Evolutionary conservation across 305 asterid genomes (phyloP), one percentile per base, ranked within the genome.

Genomic region (Fraxinus xanthoxyloides): DNA sequence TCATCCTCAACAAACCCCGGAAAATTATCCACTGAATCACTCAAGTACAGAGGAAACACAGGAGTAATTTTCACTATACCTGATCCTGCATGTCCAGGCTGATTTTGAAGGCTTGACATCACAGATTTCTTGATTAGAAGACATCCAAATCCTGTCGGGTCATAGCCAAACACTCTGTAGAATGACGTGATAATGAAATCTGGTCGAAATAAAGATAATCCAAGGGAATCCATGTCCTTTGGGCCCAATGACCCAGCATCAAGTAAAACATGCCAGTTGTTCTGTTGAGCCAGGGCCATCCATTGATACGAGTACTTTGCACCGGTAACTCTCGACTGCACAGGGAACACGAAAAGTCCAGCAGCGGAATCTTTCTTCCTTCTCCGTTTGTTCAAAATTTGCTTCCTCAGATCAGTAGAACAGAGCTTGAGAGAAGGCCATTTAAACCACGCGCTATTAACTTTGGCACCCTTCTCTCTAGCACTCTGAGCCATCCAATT

Each of bases 201-300:
- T 0, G 99, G 99, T 7, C 99, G 90, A 81, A 95, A 95, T 31
- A 95, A 84, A 80, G 99, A 95, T 84, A 95, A 80, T 1, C 99
- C 99, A 28, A 95, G 97, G 46, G 99, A 95, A 84, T 95, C 99
- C 99, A 95, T 95, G 86, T 95, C 99, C 74, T 95, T 95, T 0
- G 99, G 99, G 77, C 99, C 99, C 87, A 95, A 86, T 0, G 99
- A 90, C 15, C 99, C 99, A 46, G 99, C 99, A 86, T 94, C 99
- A 75, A 95, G 97, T 86, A 92, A 92, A 23, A 95, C 98, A 46
- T 95, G 98, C 99, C 99, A 95, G 76, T 94, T 95, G 83, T 95
- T 95, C 91, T 95, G 99, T 85, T 95, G 99, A 80, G 99, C 99
- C 86, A 95, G 78, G 30, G 98, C 97, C 99, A 95, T 95, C 99